These are phyloP conservation scores for Chrysopogon serrulatus DNA, from an alignment of 176 grass and related monocot genomes.

Conservation along the genomic window DNA sequence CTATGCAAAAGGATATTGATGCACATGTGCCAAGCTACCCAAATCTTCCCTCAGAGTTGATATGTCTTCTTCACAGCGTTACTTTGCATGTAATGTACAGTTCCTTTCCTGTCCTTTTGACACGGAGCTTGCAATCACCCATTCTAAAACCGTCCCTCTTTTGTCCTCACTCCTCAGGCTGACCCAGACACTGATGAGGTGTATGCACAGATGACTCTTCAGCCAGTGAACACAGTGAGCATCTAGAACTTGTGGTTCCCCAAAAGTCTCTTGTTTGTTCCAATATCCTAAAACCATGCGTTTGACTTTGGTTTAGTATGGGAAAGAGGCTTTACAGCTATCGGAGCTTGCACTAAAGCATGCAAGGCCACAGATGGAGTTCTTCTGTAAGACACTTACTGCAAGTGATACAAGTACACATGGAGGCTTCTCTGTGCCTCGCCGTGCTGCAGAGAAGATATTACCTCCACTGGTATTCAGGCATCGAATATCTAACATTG, in stretches of 20 bases:
- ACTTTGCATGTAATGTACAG: slow-evolving; percentile 77
- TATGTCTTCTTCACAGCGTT: slow-evolving; percentile 96
- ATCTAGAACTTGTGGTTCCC: slow-evolving; percentile 11
- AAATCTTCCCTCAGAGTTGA: slow-evolving; percentile 91
- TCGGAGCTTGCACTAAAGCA: slow-evolving; percentile 95
- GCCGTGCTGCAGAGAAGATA: slow-evolving; percentile 94
- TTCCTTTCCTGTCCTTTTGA: background rate
- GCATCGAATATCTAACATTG: background rate
- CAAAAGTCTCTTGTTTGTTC: background rate
- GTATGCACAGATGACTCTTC: slow-evolving; percentile 99
- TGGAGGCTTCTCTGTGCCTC: slow-evolving; percentile 97
- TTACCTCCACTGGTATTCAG: slow-evolving; percentile 82
- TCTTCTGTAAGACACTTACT: slow-evolving; percentile 98
- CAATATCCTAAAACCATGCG: slow-evolving; percentile 17
- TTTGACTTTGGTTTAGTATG: slow-evolving; percentile 57
- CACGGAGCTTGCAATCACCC: background rate
- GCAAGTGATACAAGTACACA: slow-evolving; percentile 98
- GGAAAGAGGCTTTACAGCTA: slow-evolving; percentile 84
- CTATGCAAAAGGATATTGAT: slow-evolving; percentile 99
- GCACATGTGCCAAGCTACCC: slow-evolving; percentile 88
- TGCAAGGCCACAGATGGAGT: slow-evolving; percentile 76
- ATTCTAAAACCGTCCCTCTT: slow-evolving; percentile 9
- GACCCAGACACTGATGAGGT: slow-evolving; percentile 97
- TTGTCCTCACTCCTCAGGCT: slow-evolving; percentile 60
- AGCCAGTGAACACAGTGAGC: slow-evolving; percentile 93